A percentile compares a stretch with the other conserved stretches of the same genome.
phyloP scores from a whole-genome alignment of 495 filamentous ascomycete species.

The Penicillium bialowiezense region DNA sequence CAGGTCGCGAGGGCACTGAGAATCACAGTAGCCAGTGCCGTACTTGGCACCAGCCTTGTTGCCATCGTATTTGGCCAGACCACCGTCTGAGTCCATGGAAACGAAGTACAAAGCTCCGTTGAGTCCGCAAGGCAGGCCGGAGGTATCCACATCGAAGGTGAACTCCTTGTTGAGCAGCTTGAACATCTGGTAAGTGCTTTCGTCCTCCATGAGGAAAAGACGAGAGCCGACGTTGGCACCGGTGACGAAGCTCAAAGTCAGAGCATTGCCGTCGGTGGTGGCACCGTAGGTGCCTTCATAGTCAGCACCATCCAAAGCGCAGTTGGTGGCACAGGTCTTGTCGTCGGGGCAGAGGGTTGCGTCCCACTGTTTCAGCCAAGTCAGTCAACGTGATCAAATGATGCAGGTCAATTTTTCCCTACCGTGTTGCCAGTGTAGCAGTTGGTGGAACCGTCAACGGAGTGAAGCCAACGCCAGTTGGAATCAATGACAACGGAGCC shows the following conservation, averaged over 20 bases:
- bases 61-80: constrained; percentile 42
- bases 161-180: constrained; percentile 57
- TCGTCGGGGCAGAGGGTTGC: constrained; percentile 50
- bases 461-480: constrained; percentile 64
- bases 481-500: constrained; percentile 62
- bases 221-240: constrained; percentile 52
- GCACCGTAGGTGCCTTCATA: constrained; percentile 55
- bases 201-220: constrained; percentile 52
- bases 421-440: constrained; percentile 60
- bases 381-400: background rate
- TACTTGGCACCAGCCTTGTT: constrained; percentile 70
- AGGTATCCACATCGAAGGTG: constrained; percentile 65
- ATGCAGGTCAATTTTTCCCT: background rate
- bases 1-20: constrained; percentile 63
- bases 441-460: constrained; percentile 51
- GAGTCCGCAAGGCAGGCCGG: constrained; percentile 60
- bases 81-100: constrained; percentile 64
- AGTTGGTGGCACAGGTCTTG: constrained; percentile 53
- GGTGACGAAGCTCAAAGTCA: constrained; percentile 55
- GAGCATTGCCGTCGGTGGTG: constrained; percentile 41
- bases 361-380: constrained; percentile 37
- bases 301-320: constrained; percentile 59
- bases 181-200: constrained; percentile 56
- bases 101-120: constrained; percentile 69
- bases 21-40: constrained; percentile 77